A percentile compares a stretch with the other conserved stretches of the same genome.
These are phyloP conservation scores for Pyricularia sp. DNA, from an alignment of 2,329 filamentous ascomycete species.

Conservation along the genomic window DNA sequence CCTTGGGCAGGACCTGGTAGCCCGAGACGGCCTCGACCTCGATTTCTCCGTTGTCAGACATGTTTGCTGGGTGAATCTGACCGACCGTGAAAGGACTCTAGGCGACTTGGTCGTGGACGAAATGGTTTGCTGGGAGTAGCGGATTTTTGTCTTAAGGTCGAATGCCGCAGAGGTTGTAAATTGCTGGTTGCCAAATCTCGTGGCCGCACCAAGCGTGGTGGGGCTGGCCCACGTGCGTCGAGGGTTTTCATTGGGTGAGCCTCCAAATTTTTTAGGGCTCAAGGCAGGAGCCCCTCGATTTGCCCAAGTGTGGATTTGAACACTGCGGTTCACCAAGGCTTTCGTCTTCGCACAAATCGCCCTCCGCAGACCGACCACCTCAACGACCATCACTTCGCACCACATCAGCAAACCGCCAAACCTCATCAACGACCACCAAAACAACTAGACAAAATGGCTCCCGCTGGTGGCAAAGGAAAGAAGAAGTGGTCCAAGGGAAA, in stretches of 20 bases:
- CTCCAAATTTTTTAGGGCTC: constrained; percentile 1
- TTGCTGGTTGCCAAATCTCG: constrained; percentile 2
- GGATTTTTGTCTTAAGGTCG: not conserved
- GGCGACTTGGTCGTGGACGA: constrained; percentile 13
- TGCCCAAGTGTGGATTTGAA: not conserved
- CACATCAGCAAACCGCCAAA: not conserved
- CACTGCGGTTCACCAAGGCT: not conserved
- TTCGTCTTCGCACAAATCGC: not conserved
- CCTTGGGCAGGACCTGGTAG: constrained; percentile 84
- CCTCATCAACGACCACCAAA: not conserved
- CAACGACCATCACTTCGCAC: not conserved
- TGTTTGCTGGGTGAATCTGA: constrained; percentile 42
- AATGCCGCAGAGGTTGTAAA: not conserved
- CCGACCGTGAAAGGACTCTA: constrained; percentile 15
- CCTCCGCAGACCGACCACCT: not conserved
- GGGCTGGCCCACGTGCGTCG: not conserved
- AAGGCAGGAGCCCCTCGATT: constrained; percentile 2
- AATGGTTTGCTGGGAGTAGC: constrained; percentile 5
- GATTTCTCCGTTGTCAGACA: constrained; percentile 94
- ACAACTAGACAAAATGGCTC: not conserved
- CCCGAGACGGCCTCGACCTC: constrained; percentile 73
- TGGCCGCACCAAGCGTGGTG: not conserved
- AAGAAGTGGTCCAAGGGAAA: constrained; percentile 61
- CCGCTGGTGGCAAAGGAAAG: constrained; percentile 63
- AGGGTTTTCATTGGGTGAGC: not conserved